A percentile compares a stretch with the other conserved stretches of the same genome.
phyloP scores from a whole-genome alignment of 495 filamentous ascomycete genomes.

The Lasiosphaeria ovina region DNA sequence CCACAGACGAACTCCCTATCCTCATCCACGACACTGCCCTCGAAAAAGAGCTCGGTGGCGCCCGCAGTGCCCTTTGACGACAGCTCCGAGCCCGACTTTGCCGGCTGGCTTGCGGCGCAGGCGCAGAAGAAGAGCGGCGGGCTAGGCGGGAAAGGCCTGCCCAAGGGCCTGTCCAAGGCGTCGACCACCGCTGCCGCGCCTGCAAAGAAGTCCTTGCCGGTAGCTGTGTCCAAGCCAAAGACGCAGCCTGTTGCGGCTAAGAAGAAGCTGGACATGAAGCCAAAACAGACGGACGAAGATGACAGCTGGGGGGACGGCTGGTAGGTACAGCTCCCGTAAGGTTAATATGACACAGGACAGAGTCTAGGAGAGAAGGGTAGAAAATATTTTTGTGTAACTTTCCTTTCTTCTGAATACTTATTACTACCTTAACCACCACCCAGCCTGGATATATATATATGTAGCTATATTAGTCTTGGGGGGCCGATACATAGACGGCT shows the following conservation, averaged over 20 bases:
- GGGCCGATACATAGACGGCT: too few species aligned
- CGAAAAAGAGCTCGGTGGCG: slow-evolving; percentile 22
- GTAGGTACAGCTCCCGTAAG: slow-evolving; percentile 29
- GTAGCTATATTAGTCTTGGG: neutral
- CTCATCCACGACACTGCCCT: slow-evolving; percentile 30
- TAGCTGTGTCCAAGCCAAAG: slow-evolving; percentile 20
- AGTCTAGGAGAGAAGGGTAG: neutral
- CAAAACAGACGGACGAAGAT: slow-evolving; percentile 54
- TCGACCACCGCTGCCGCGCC: slow-evolving; percentile 32
- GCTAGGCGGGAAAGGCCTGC: slow-evolving; percentile 53
- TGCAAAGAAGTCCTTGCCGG: slow-evolving; percentile 20
- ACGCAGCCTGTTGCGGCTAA: slow-evolving; percentile 23
- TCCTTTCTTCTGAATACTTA: too few species aligned
- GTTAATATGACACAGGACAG: neutral
- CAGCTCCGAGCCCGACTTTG: slow-evolving; percentile 87
- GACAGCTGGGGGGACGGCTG: slow-evolving; percentile 72
- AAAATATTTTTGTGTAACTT: neutral
- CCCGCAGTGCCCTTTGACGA: slow-evolving; percentile 66
- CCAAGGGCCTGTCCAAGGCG: slow-evolving; percentile 71
- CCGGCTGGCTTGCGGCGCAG: slow-evolving; percentile 86
- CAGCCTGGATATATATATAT: neutral
- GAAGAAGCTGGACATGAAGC: slow-evolving; percentile 55
- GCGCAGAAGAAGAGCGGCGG: slow-evolving; percentile 62
- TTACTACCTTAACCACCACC: too few species aligned
- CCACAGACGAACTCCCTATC: slow-evolving; percentile 46